Percentiles rank a stretch among this genome's conserved stretches.
These are phyloP conservation scores for Cordia subcordata DNA, from an alignment of 257 asterid species.

Conservation along the genomic window DNA sequence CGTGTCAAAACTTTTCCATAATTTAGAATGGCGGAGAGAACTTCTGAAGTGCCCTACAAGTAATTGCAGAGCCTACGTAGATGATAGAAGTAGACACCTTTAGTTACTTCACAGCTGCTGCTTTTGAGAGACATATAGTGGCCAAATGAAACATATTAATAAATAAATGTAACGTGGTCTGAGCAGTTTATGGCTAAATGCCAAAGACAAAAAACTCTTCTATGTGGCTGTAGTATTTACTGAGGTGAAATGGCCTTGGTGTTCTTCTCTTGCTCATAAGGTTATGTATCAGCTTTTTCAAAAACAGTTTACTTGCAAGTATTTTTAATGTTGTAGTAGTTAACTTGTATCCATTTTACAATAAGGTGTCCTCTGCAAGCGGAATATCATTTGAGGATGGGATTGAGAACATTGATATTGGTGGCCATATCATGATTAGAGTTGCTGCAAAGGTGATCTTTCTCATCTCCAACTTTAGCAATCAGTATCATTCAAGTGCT, in stretches of 20 bases:
- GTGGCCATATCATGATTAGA: conserved; percentile 98
- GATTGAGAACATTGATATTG: conserved; percentile 96
- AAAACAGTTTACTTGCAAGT: conserved; percentile 40
- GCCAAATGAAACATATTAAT: too few species aligned
- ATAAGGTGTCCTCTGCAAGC: conserved; percentile 72
- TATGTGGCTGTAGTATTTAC: background rate
- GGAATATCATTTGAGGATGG: conserved; percentile 87
- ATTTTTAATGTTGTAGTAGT: conserved; percentile 95
- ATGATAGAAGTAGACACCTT: too few species aligned
- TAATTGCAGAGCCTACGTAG: too few species aligned
- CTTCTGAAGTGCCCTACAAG: too few species aligned
- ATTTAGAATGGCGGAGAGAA: too few species aligned
- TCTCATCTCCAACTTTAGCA: background rate
- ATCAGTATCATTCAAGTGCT: background rate
- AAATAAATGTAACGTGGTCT: too few species aligned
- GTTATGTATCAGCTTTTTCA: conserved; percentile 12
- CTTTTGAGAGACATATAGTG: too few species aligned
- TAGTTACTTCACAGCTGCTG: too few species aligned
- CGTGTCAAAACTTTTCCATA: too few species aligned
- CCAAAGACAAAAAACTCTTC: background rate
- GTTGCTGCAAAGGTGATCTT: conserved; percentile 88
- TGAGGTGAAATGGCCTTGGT: background rate
- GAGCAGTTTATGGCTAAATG: background rate
- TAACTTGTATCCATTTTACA: conserved; percentile 90
- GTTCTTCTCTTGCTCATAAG: background rate